A percentile compares a stretch with the other conserved stretches of the same genome.
These are phyloP conservation scores for Solidago caesia DNA, from an alignment of 129 eudicot species.

Conservation along the genomic window DNA sequence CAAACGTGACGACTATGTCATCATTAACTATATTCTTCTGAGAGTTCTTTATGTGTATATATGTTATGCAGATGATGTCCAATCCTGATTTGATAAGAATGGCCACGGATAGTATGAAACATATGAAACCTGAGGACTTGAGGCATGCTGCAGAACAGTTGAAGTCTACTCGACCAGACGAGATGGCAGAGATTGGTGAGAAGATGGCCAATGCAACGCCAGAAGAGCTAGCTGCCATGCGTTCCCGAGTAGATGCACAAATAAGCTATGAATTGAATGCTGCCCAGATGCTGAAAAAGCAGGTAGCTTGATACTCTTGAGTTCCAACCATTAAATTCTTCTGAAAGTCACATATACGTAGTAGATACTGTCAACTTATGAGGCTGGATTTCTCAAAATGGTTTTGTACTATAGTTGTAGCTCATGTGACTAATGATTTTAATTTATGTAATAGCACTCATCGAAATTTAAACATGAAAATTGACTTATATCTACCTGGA, in stretches of 20 bases:
- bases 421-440: too few species aligned
- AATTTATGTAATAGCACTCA: too few species aligned
- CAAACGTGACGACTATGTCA: too few species aligned
- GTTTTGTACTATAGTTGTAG: conserved; percentile 1
- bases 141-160: conserved; percentile 91
- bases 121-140: conserved; percentile 82
- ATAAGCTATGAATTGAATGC: conserved; percentile 64
- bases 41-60: background rate
- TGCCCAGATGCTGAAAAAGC: conserved; percentile 91
- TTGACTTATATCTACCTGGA: conserved; percentile 5
- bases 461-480: background rate
- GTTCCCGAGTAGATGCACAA: conserved; percentile 80
- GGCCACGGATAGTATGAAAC: conserved; percentile 92
- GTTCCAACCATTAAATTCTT: background rate
- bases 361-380: conserved; percentile 10
- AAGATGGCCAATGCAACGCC: conserved; percentile 96
- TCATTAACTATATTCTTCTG: too few species aligned
- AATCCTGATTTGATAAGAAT: conserved; percentile 90
- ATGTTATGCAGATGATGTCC: conserved; percentile 84
- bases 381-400: conserved; percentile 9
- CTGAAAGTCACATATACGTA: conserved; percentile 12
- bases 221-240: conserved; percentile 84
- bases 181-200: conserved; percentile 85
- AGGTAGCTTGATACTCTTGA: conserved; percentile 43
- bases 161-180: conserved; percentile 86